Conservation (phyloP, 768 basidiomycete species). For the Galerina sulciceps region DNA sequence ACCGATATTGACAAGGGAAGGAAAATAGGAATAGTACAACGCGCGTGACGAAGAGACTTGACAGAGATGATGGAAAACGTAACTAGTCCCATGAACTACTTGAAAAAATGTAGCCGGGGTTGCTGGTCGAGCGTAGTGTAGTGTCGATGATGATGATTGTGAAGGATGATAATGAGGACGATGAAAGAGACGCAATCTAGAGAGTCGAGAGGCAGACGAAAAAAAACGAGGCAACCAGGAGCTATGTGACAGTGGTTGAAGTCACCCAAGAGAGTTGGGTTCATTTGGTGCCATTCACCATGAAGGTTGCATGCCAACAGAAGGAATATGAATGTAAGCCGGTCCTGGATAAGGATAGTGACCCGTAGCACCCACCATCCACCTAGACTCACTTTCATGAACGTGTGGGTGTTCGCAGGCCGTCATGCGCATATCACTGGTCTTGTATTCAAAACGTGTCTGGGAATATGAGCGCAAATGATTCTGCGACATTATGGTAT, state of each 20-base stretch:
- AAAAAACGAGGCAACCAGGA: slow-evolving; percentile 11
- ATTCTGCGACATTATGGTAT: slow-evolving; percentile 46
- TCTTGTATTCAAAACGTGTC: slow-evolving; percentile 55
- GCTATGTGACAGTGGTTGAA: slow-evolving; percentile 13
- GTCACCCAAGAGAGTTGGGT: slow-evolving; percentile 10
- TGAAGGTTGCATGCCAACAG: slow-evolving; percentile 49
- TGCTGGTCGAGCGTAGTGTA: slow-evolving; percentile 41
- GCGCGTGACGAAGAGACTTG: slow-evolving; percentile 21
- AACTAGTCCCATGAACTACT: slow-evolving; percentile 31
- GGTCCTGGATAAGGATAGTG: slow-evolving; percentile 47
- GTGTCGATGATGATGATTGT: slow-evolving; percentile 27
- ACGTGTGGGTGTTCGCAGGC: slow-evolving; percentile 43
- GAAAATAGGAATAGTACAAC: slow-evolving; percentile 28
- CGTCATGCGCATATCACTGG: slow-evolving; percentile 48
- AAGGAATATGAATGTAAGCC: slow-evolving; percentile 44
- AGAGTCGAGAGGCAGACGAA: slow-evolving; percentile 21
- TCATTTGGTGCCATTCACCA: slow-evolving; percentile 24
- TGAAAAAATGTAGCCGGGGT: slow-evolving; percentile 25
- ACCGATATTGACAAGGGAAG: slow-evolving; percentile 24
- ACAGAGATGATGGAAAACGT: slow-evolving; percentile 25
- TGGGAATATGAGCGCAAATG: slow-evolving; percentile 68
- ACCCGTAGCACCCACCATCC: slow-evolving; percentile 41
- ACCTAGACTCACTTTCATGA: slow-evolving; percentile 42
- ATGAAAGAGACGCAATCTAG: slow-evolving; percentile 33
- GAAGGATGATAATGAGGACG: slow-evolving; percentile 25